Evolutionary conservation across 208 protist genomes (phyloP).

Genomic region (Zelonia costaricensis): DNA sequence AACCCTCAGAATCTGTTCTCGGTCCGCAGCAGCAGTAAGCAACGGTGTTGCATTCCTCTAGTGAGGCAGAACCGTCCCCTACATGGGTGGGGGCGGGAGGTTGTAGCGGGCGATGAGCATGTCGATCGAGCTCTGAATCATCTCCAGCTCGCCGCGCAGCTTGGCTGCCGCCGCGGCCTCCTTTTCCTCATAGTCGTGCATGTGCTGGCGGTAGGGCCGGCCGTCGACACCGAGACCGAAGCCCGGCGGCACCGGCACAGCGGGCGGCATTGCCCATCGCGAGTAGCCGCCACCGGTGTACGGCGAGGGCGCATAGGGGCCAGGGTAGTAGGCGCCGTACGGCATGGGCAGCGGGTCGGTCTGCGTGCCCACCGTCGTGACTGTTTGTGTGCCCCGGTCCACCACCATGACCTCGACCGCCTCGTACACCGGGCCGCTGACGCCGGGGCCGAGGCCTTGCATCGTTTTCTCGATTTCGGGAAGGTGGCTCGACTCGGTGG

Average conservation of each 20-base stretch:
- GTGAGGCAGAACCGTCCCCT: neutral
- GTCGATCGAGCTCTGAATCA: constrained; percentile 83
- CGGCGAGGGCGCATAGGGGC: constrained; percentile 16
- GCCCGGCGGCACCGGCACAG: neutral
- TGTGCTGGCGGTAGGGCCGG: constrained; percentile 37
- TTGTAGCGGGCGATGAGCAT: constrained; percentile 87
- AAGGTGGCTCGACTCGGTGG: constrained; percentile 19
- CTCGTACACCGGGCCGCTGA: constrained; percentile 23
- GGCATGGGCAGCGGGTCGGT: constrained; percentile 61
- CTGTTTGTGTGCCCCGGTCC: constrained; percentile 85
- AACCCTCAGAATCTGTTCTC: no score
- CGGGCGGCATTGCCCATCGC: constrained; percentile 1
- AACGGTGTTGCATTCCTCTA: no score
- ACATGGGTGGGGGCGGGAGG: constrained; percentile 70
- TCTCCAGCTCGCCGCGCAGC: constrained; percentile 65
- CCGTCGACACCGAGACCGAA: constrained; percentile 27
- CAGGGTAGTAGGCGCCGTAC: constrained; percentile 15
- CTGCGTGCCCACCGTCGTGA: constrained; percentile 63
- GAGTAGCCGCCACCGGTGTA: neutral
- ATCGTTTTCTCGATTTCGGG: constrained; percentile 25
- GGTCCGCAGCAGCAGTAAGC: no score
- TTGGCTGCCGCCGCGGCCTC: constrained; percentile 23
- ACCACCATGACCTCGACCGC: constrained; percentile 80
- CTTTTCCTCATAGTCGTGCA: constrained; percentile 26
- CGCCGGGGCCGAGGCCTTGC: constrained; percentile 1